Evolutionary conservation across 441 rosid genomes (phyloP).

Genomic region (Biscutella laevigata): DNA sequence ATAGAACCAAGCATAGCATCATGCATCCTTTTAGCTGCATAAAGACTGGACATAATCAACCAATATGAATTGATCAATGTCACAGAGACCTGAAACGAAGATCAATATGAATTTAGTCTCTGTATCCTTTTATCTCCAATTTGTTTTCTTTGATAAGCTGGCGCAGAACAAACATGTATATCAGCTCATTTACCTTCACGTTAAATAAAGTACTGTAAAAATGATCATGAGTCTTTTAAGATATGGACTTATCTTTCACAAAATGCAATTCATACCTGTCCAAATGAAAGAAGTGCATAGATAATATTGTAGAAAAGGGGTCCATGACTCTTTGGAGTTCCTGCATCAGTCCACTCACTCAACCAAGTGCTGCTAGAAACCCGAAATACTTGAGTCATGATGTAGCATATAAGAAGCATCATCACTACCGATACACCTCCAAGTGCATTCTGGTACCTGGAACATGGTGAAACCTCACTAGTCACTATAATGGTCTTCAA

Average conservation of each 20-base stretch:
- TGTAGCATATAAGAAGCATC: constrained; percentile 70
- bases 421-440: constrained; percentile 93
- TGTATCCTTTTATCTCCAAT: constrained; percentile 4
- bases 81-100: constrained; percentile 80
- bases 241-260: constrained; percentile 1
- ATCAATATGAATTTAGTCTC: too few relatives aligned
- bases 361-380: constrained; percentile 94
- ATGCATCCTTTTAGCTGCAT: constrained; percentile 82
- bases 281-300: constrained; percentile 65
- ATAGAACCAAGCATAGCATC: constrained; percentile 85
- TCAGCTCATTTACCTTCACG: not conserved
- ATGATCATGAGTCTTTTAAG: not conserved
- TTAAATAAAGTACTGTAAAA: not conserved
- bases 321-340: constrained; percentile 43
- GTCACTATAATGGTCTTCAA: not conserved
- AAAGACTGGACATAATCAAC: constrained; percentile 78
- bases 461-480: constrained; percentile 14
- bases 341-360: constrained; percentile 93
- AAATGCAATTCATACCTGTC: constrained; percentile 56
- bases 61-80: constrained; percentile 82
- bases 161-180: not conserved
- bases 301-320: constrained; percentile 63
- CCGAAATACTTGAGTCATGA: constrained; percentile 68
- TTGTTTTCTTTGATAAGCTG: not conserved
- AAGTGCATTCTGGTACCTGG: constrained; percentile 90